These are phyloP conservation scores for Boletus sp. DNA, from an alignment of 768 basidiomycete genomes.

Conservation along the genomic window DNA sequence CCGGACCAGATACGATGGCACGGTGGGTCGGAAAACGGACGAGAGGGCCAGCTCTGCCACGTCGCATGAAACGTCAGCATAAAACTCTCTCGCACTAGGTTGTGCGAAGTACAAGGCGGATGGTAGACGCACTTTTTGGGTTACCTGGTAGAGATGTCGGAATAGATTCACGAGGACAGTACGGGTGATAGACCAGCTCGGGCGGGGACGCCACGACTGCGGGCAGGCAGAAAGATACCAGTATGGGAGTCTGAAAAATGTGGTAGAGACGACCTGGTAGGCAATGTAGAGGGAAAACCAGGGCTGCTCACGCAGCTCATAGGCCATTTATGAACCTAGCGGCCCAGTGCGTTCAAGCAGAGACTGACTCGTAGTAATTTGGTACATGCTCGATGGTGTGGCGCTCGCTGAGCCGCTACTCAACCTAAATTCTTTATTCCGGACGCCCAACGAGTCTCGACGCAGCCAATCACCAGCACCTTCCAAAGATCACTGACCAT, in stretches of 20 bases:
- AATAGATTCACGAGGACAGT: slow-evolving; percentile 16
- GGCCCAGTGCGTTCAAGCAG: no score
- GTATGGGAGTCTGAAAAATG: slow-evolving; percentile 21
- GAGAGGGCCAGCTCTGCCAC: slow-evolving; percentile 18
- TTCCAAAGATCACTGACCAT: no score
- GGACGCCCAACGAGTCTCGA: no score
- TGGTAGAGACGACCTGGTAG: slow-evolving; percentile 21
- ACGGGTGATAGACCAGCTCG: slow-evolving; percentile 23
- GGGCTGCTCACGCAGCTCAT: slow-evolving; percentile 4
- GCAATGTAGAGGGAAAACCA: slow-evolving; percentile 20
- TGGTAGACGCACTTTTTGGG: slow-evolving; percentile 20
- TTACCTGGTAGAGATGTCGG: slow-evolving; percentile 15
- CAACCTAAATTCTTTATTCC: no score
- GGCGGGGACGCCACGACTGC: slow-evolving; percentile 23
- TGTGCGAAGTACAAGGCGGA: not conserved
- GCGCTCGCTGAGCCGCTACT: no score
- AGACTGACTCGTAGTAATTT: no score
- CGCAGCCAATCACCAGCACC: no score
- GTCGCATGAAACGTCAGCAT: not conserved
- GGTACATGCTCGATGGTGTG: no score
- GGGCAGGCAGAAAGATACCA: slow-evolving; percentile 21
- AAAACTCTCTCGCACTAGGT: not conserved
- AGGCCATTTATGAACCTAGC: not conserved
- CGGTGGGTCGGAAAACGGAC: slow-evolving; percentile 19
- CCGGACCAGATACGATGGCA: slow-evolving; percentile 18